Conservation (phyloP, 306 rosid genomes). For the Rubus idaeus region DNA sequence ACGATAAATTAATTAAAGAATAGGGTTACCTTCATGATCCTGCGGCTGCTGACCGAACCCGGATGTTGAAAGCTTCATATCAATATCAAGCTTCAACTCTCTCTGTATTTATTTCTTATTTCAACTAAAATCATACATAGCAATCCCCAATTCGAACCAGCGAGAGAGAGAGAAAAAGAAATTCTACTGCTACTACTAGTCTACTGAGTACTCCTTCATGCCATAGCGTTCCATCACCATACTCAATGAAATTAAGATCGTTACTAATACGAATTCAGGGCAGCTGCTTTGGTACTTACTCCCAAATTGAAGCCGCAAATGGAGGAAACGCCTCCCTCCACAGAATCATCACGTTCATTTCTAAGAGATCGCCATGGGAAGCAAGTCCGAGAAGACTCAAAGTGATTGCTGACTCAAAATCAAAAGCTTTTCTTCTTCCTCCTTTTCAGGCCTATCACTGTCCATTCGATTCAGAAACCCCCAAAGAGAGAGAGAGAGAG, state of each 20-base stretch:
- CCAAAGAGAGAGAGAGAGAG: slow-evolving; percentile 33
- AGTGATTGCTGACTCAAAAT: slow-evolving; percentile 10
- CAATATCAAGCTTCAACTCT: slow-evolving; percentile 46
- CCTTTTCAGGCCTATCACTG: slow-evolving; percentile 56
- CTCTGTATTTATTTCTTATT: not conserved
- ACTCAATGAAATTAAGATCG: slow-evolving; percentile 18
- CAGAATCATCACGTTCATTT: slow-evolving; percentile 37
- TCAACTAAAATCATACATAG: slow-evolving; percentile 5
- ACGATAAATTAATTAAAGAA: not conserved
- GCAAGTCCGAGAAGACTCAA: not conserved
- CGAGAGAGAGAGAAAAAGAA: not conserved
- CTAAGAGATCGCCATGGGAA: slow-evolving; percentile 51
- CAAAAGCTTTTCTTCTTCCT: slow-evolving; percentile 24
- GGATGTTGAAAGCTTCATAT: slow-evolving; percentile 83
- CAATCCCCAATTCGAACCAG: slow-evolving; percentile 43
- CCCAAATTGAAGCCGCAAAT: slow-evolving; percentile 37
- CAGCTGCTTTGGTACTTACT: slow-evolving; percentile 17
- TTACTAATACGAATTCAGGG: not conserved
- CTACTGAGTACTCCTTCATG: slow-evolving; percentile 8
- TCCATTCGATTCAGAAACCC: slow-evolving; percentile 46
- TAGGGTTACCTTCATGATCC: slow-evolving; percentile 67
- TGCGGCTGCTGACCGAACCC: slow-evolving; percentile 63
- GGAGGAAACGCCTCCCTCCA: slow-evolving; percentile 36
- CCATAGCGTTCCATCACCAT: slow-evolving; percentile 40
- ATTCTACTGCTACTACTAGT: not conserved